Evolutionary conservation across 2,329 filamentous ascomycete species (phyloP), one percentile per base, ranked within the genome.

Genomic region (Fusarium sublunatum): DNA sequence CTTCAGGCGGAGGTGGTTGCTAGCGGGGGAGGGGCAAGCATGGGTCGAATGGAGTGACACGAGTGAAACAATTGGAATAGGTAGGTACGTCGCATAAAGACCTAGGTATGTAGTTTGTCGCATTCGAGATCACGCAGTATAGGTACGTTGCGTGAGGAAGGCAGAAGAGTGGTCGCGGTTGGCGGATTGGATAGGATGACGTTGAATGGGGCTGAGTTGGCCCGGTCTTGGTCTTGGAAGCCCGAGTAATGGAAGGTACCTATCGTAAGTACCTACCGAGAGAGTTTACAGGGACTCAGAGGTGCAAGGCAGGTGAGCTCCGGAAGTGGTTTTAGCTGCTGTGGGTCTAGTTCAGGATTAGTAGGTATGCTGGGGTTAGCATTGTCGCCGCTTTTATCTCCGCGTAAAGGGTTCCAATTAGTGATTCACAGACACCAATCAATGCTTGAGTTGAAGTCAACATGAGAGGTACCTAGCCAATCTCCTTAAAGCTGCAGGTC

Each of bases 11-110:
- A 68, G 48, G 49, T 61, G 29, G 64, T 53, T 49, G 45, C 57
- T 59, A 56, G 66, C 35, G 65, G 65, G 65, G 65, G 65, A 66
- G 65, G 65, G 65, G 65, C 55, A 55, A 48, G 39, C 42, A 61
- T 58, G 55, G 51, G 32, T 43, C 39, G 40, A 49, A 56, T 55
- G 44, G 28, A 47, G 45, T n/a, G 64, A 45, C 44, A 56, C 48
- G 39, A 59, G 31, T 53, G 50, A 36, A 42, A 29, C 39, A 22
- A 34, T 36, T 43, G 54, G 48, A 43, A 58, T 46, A 49, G 44
- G 42, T 19, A 19, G 19, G 19, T 19, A 19, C 19, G 19, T 41
- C 32, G 57, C 50, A 42, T 53, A 25, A 44, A 60, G 43, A 34
- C 5, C 31, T 34, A 34, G 19, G 19, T 19, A 19, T 2, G 19